Percentiles rank a stretch among this genome's conserved stretches.
Evolutionary conservation across 2,329 filamentous ascomycete species (phyloP).

Genomic region (Colletotrichum sp.): DNA sequence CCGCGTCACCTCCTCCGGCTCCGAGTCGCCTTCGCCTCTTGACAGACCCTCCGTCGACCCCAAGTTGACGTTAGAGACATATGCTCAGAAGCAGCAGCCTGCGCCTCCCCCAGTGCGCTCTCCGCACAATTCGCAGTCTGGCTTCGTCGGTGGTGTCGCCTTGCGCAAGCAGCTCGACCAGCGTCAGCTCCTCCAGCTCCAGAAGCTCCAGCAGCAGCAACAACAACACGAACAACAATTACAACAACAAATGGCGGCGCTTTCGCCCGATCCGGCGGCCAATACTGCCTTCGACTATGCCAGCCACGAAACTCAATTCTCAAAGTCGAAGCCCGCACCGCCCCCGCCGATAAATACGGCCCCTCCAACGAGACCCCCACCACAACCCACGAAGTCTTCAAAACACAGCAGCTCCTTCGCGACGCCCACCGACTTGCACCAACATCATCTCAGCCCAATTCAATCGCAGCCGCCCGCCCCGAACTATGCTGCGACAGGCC

Average conservation of each 20-base stretch:
- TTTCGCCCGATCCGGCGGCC: conserved; percentile 4
- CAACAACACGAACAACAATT: conserved; percentile 17
- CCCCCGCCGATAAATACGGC: conserved; percentile 40
- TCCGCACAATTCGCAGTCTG: conserved; percentile 41
- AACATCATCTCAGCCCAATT: neutral
- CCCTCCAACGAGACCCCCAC: conserved; percentile 32
- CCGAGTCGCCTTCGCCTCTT: conserved; percentile 20
- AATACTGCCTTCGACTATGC: neutral
- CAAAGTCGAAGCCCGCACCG: conserved; percentile 34
- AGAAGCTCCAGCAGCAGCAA: conserved; percentile 23
- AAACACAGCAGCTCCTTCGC: conserved; percentile 50
- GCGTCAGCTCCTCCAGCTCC: conserved; percentile 22
- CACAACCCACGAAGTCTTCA: conserved; percentile 30
- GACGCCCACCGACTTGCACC: conserved; percentile 54
- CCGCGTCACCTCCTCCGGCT: conserved; percentile 50
- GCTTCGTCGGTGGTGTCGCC: conserved; percentile 62
- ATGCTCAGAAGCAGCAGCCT: conserved; percentile 23
- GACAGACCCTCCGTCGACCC: conserved; percentile 20
- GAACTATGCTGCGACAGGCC: conserved; percentile 33
- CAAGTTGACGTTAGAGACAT: conserved; percentile 11
- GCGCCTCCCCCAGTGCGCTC: conserved; percentile 34
- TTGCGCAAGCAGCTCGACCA: conserved; percentile 49
- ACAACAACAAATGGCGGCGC: conserved; percentile 11
- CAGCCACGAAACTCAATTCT: conserved; percentile 29
- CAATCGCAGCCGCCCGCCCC: neutral